Evolutionary conservation across 805 yeast genomes (phyloP).

Genomic region (Candida yuanshanica): DNA sequence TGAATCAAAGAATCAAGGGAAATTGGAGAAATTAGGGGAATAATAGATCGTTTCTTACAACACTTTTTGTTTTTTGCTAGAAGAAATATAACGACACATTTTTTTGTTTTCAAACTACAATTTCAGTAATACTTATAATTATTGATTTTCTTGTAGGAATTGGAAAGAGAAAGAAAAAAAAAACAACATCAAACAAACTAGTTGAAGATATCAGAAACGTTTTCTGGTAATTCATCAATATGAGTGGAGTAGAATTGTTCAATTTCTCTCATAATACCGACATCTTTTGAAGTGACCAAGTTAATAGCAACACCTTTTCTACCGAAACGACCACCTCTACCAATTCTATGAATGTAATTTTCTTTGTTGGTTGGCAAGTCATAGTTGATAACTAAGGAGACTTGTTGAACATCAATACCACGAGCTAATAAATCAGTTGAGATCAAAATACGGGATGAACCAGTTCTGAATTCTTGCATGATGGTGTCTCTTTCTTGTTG

Average conservation of each 20-base stretch:
- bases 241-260: slow-evolving; percentile 87
- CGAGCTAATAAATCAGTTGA: slow-evolving; percentile 96
- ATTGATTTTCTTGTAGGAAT: not conserved
- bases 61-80: not conserved
- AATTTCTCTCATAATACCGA: slow-evolving; percentile 69
- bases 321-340: slow-evolving; percentile 98
- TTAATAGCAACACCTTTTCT: slow-evolving; percentile 97
- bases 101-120: no score
- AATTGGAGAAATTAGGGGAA: slow-evolving; percentile 22
- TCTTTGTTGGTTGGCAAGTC: slow-evolving; percentile 88
- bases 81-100: no score
- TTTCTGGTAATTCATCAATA: slow-evolving; percentile 90
- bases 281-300: slow-evolving; percentile 80
- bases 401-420: slow-evolving; percentile 98
- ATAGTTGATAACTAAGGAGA: slow-evolving; percentile 89
- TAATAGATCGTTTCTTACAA: not conserved
- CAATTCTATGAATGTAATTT: slow-evolving; percentile 95
- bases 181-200: slow-evolving; percentile 4
- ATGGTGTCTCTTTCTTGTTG: slow-evolving; percentile 91
- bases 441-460: slow-evolving; percentile 87
- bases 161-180: not conserved
- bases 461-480: slow-evolving; percentile 94
- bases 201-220: slow-evolving; percentile 38
- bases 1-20: slow-evolving; percentile 37
- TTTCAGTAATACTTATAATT: no score